These are phyloP conservation scores for Pichia sp. DNA, from an alignment of 1,139 yeast genomes.

Conservation along the genomic window DNA sequence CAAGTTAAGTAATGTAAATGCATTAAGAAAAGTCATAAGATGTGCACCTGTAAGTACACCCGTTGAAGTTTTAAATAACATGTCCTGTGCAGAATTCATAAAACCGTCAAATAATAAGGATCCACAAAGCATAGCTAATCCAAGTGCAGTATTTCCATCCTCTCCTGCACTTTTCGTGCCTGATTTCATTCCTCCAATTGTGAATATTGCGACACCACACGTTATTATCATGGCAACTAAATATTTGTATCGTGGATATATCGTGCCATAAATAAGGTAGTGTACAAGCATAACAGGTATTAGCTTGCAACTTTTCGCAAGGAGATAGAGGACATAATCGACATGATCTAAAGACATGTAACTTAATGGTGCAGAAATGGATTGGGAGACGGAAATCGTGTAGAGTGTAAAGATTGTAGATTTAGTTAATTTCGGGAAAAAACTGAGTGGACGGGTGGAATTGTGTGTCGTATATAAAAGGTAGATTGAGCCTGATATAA, in stretches of 20 bases:
- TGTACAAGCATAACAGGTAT: slow-evolving; percentile 90
- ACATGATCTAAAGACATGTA: slow-evolving; percentile 72
- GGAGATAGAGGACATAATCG: slow-evolving; percentile 74
- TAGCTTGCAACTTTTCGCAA: slow-evolving; percentile 90
- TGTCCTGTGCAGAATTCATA: slow-evolving; percentile 91
- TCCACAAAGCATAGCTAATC: slow-evolving; percentile 50
- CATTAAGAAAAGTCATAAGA: slow-evolving; percentile 77
- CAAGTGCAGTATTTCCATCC: slow-evolving; percentile 45
- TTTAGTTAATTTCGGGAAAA: slow-evolving; percentile 33
- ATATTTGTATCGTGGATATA: slow-evolving; percentile 72
- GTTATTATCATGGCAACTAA: slow-evolving; percentile 73
- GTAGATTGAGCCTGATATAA: slow-evolving; percentile 59
- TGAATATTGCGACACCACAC: slow-evolving; percentile 73
- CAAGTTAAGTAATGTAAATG: slow-evolving; percentile 38
- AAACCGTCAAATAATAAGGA: slow-evolving; percentile 84
- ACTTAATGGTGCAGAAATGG: slow-evolving; percentile 77
- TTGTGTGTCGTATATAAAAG: slow-evolving; percentile 32
- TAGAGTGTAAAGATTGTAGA: slow-evolving; percentile 29
- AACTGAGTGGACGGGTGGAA: slow-evolving; percentile 28
- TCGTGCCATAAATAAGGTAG: slow-evolving; percentile 60
- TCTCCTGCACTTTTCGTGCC: slow-evolving; percentile 20
- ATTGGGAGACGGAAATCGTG: slow-evolving; percentile 69
- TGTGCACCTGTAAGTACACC: slow-evolving; percentile 62
- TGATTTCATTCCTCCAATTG: slow-evolving; percentile 36
- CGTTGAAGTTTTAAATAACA: slow-evolving; percentile 45